Evolutionary conservation across 2,329 filamentous ascomycete genomes (phyloP), one percentile per base, ranked within the genome.

Genomic region (Nemania serpens): DNA sequence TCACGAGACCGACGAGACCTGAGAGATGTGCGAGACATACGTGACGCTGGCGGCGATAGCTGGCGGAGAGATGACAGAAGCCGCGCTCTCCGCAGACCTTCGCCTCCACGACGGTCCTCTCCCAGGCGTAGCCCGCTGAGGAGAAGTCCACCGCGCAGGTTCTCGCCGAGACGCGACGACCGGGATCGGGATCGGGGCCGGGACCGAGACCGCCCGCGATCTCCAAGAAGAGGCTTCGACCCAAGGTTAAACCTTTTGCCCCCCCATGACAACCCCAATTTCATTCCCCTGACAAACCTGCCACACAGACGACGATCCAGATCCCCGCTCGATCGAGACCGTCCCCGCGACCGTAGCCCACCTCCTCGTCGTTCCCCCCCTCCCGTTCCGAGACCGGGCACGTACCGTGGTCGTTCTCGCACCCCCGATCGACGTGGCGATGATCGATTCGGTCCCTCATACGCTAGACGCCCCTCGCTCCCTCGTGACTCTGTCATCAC

Each of bases 371-470:
- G 78, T 49, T 76, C 77, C 3, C 74, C 79, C 0, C 75, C 76
- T 39, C 73, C 74, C 17, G 70, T 68, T 29, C 65, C 75, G 10
- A 76, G 79, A 41, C 79, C 75, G n/a, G 75, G 66, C 56, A 75
- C 79, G 2, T 86, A 83, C 65, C 78, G 84, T 57, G 81, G 78
- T n/a, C 80, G 82, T 36, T 84, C 83, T 43, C 79, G 82, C 45
- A 83, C 78, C 48, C 77, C 78, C 13, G 80, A 80, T 50, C 79
- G 83, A 45, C 78, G 82, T 46, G 81, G 81, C 43, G 81, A 78
- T 34, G 78, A 78, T 60, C 74, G 76, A n/a, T 77, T 74, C 56
- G 69, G 61, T 39, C 53, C 72, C 50, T 42, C 63, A 29, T 72
- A 78, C 2, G 78, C 76, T 63, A 76, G 82, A 68, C 79, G 82